Evolutionary conservation across 495 filamentous ascomycete species (phyloP), one percentile per base, ranked within the genome.

Genomic region (Penicillium turbatum): DNA sequence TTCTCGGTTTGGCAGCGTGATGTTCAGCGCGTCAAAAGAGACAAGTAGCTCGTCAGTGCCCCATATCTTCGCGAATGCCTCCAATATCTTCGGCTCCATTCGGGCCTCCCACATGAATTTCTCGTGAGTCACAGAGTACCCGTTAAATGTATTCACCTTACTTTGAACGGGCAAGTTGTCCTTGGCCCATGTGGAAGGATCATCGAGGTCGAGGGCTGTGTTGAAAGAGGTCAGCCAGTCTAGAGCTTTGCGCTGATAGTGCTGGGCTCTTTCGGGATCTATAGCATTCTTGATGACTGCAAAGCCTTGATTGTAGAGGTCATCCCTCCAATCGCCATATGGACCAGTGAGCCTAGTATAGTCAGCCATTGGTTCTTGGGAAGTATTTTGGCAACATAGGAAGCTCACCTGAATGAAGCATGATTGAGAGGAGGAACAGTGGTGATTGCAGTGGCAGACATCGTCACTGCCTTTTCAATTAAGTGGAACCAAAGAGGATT

Each of bases 61-160:
- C 48, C 48, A 64, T 30, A 65, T 55, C 29, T 59, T 59, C 16
- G 53, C 29, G 42, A 76, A 74, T 7, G 69, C 64, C 0, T 67
- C 66, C 8, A 73, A 2, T 7, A 74, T 61, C 9, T 60, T 66
- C 1, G 70, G 67, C 45, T 75, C 73, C 44, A 58, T 54, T 5
- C 74, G 66, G 15, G 59, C 74, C 6, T 76, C 70, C 74, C 75
- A 78, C 56, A 75, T 69, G 58, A 76, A 76, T 26, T 69, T 72
- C 48, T 78, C 75, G 47, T 77, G 75, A 3, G 59, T 58, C 3
- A 72, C 67, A 1, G 56, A 57, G 47, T 77, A 77, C 6, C 46
- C 37, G 27, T 53, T 47, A 51, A 62, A 72, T 2, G 60, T 67
- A 30, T 64, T 70, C 21, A 56, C 53, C 24, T 63, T 65, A 47